A percentile compares a stretch with the other conserved stretches of the same genome.
phyloP scores from a whole-genome alignment of 2,329 filamentous ascomycete species.

The Penicillium paneum region DNA sequence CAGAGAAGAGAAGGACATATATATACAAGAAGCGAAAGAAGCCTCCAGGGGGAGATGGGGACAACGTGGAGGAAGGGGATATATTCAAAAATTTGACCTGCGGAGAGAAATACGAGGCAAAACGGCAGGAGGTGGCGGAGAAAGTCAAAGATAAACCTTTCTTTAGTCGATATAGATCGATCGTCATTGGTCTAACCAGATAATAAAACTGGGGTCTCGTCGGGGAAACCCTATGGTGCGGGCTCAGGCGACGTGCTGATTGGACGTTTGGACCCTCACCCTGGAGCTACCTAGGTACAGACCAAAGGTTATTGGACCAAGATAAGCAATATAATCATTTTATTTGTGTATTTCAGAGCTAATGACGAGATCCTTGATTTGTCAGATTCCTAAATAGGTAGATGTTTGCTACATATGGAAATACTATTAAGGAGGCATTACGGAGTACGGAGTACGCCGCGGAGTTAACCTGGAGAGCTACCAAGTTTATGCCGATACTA shows the following conservation, averaged over 20 bases:
- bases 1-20: not conserved
- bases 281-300: not conserved
- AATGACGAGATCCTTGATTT: no score
- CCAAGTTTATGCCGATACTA: no score
- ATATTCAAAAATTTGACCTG: not conserved
- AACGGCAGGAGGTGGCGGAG: slow-evolving; percentile 8
- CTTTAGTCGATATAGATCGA: not conserved
- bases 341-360: no score
- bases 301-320: not conserved
- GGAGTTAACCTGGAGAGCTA: no score
- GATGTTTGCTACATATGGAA: no score
- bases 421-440: no score
- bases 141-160: slow-evolving; percentile 9
- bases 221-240: not conserved
- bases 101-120: slow-evolving; percentile 2
- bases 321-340: not conserved
- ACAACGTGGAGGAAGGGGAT: not conserved
- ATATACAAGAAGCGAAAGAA: not conserved
- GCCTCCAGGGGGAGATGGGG: not conserved
- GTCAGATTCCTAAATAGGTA: no score
- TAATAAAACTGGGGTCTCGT: not conserved
- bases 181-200: slow-evolving; percentile 3
- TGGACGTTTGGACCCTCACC: not conserved
- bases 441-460: no score
- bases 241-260: not conserved